Evolutionary conservation across 2,329 filamentous ascomycete genomes (phyloP).

Genomic region (Colletotrichum tropicale): DNA sequence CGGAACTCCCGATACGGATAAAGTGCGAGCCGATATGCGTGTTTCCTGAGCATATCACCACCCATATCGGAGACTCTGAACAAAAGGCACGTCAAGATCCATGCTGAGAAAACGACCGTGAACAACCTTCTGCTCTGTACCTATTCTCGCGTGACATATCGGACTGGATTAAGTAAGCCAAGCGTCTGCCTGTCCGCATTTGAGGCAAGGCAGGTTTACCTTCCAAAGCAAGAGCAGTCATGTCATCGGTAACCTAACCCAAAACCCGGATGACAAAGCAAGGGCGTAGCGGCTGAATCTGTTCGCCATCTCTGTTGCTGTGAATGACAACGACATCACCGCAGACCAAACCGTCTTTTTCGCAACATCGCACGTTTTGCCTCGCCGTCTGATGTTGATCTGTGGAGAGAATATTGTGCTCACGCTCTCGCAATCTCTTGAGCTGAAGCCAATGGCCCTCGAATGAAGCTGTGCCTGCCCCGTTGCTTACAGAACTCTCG

Average conservation of each 20-base stretch:
- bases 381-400: background rate
- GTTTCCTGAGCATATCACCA: background rate
- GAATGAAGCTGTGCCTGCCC: background rate
- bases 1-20: background rate
- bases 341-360: background rate
- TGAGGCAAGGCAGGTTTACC: background rate
- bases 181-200: background rate
- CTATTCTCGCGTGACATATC: background rate
- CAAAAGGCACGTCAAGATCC: background rate
- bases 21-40: background rate
- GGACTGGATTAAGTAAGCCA: background rate
- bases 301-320: background rate
- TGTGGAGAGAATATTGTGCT: too few species aligned
- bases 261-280: conserved; percentile 15
- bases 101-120: background rate
- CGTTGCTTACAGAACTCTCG: background rate
- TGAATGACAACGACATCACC: background rate
- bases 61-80: background rate
- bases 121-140: background rate
- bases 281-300: background rate
- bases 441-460: background rate
- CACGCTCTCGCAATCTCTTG: background rate
- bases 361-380: background rate
- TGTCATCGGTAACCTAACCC: background rate
- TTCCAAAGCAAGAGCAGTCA: background rate